phyloP scores from a whole-genome alignment of 2,329 filamentous ascomycete genomes.

The Neospermospora avenae region DNA sequence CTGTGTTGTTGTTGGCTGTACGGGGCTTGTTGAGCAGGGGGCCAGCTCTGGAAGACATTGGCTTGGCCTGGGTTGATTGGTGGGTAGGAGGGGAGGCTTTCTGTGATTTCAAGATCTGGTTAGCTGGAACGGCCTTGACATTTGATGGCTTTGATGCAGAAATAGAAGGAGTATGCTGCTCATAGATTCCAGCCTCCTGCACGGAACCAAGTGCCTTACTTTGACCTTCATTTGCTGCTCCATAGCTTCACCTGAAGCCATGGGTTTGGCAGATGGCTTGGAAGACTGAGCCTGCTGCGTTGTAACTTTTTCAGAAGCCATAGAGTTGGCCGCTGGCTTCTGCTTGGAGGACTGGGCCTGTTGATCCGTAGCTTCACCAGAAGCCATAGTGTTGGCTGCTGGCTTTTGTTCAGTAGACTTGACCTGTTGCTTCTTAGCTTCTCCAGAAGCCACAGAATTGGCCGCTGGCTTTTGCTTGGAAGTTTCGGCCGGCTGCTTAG shows the following conservation, averaged over 20 bases:
- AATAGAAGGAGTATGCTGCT: background rate
- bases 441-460: background rate
- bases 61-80: background rate
- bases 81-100: background rate
- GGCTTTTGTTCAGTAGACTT: background rate
- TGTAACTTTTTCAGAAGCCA: background rate
- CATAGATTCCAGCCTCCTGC: background rate
- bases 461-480: background rate
- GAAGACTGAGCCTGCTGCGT: background rate
- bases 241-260: background rate
- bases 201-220: background rate
- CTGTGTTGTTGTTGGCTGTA: background rate
- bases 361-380: background rate
- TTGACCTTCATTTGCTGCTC: background rate
- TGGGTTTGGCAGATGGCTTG: background rate
- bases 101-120: background rate
- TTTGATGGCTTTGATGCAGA: background rate
- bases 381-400: background rate
- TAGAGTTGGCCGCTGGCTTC: background rate
- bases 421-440: background rate
- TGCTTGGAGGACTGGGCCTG: background rate
- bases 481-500: background rate
- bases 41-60: background rate
- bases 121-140: background rate
- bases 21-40: background rate